phyloP scores from a whole-genome alignment of 768 basidiomycete species.

The Mycena sanguinolenta region DNA sequence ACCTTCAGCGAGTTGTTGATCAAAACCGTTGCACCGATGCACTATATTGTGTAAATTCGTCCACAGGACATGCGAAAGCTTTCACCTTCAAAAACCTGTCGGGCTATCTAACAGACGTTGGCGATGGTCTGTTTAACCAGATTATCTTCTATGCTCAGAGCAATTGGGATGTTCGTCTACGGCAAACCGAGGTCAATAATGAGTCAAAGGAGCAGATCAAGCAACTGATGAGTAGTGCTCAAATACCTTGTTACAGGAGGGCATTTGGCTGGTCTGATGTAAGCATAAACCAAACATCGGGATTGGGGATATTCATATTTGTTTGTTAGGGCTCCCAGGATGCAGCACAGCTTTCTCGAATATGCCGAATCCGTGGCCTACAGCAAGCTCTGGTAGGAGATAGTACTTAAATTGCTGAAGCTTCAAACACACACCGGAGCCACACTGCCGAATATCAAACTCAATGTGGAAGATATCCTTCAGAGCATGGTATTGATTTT shows the following conservation, averaged over 20 bases:
- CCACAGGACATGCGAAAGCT: slow-evolving; percentile 1
- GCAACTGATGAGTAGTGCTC: neutral
- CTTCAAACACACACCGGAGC: slow-evolving; percentile 1
- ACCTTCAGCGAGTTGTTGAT: too few species aligned
- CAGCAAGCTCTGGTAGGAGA: neutral
- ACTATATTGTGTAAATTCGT: slow-evolving; percentile 8
- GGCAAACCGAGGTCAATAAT: neutral
- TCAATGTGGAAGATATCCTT: neutral
- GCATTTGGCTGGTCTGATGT: neutral
- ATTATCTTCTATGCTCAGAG: neutral
- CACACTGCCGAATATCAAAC: neutral
- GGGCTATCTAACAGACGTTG: neutral
- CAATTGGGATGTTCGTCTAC: neutral
- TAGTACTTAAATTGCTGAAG: neutral
- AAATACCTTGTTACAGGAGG: neutral
- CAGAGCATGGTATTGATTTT: neutral
- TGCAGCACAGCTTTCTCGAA: neutral
- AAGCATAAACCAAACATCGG: neutral
- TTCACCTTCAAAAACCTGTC: slow-evolving; percentile 7
- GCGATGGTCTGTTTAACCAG: neutral
- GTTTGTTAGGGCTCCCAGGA: slow-evolving; percentile 2
- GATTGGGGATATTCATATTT: slow-evolving; percentile 3
- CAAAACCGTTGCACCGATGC: slow-evolving; percentile 2
- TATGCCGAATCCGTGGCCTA: neutral
- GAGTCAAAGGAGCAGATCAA: too few species aligned